Conservation (phyloP, 108 stramenopile species). For the Cyclotella cryptica region DNA sequence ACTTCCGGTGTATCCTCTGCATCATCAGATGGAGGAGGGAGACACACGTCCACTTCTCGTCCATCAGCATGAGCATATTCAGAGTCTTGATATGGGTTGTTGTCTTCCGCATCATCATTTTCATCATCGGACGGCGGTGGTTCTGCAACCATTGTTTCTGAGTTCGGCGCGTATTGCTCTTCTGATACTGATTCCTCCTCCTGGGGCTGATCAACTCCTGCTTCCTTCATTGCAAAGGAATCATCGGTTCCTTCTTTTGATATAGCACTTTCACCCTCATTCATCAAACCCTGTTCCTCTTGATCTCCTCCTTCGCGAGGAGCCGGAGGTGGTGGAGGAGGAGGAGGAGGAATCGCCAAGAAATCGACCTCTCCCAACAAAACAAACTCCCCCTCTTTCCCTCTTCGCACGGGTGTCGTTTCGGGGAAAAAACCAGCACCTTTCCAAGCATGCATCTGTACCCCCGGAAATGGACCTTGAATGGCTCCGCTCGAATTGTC, state of each 20-base stretch:
- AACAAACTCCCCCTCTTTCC: conserved; percentile 28
- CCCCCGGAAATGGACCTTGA: conserved; percentile 78
- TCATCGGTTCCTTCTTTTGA: no score
- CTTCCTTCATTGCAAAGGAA: no score
- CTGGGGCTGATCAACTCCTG: no score
- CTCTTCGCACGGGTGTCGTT: conserved; percentile 41
- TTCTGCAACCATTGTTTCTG: conserved; percentile 24
- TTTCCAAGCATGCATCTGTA: conserved; percentile 66
- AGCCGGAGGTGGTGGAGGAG: no score
- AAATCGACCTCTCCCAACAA: conserved; percentile 44
- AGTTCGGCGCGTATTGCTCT: no score
- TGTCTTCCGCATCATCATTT: conserved; percentile 24
- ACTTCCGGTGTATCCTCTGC: conserved; percentile 29
- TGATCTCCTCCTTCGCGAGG: no score
- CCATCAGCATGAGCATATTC: conserved; percentile 9
- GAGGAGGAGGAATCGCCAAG: no score
- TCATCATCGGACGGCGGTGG: conserved; percentile 27
- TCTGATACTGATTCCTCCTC: no score
- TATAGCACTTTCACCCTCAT: no score
- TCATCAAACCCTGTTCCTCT: no score
- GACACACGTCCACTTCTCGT: conserved; percentile 1
- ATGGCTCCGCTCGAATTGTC: conserved; percentile 64
- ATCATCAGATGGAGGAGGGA: conserved; percentile 17
- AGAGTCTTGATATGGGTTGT: no score
- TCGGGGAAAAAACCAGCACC: conserved; percentile 66